Percentiles rank a stretch among this genome's conserved stretches.
Evolutionary conservation across 805 yeast genomes (phyloP).

Genomic region (Saccharomycopsis guyanensis): DNA sequence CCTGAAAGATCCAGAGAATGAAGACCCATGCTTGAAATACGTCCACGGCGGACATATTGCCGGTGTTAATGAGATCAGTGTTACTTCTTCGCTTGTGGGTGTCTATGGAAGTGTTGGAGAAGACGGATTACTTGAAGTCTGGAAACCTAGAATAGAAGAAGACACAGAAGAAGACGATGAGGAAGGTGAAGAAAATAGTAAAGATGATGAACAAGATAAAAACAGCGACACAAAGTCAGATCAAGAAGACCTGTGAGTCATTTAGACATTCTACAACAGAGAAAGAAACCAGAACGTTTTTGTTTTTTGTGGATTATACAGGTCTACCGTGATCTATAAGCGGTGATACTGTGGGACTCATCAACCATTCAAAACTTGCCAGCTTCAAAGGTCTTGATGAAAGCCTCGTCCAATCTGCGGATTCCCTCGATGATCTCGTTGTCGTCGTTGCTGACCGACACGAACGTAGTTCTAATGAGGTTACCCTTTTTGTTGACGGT

Average conservation of each 20-base stretch:
- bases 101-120: slow-evolving; percentile 64
- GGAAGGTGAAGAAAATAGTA: slow-evolving; percentile 23
- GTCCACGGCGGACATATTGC: slow-evolving; percentile 86
- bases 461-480: slow-evolving; percentile 53
- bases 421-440: slow-evolving; percentile 43
- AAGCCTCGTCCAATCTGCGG: slow-evolving; percentile 42
- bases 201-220: slow-evolving; percentile 16
- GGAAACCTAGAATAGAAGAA: slow-evolving; percentile 41
- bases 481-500: slow-evolving; percentile 33
- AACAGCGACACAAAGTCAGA: slow-evolving; percentile 6
- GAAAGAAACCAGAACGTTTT: too few relatives aligned
- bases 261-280: not conserved
- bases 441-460: slow-evolving; percentile 41
- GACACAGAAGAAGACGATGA: slow-evolving; percentile 37
- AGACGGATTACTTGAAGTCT: slow-evolving; percentile 67
- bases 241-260: not conserved
- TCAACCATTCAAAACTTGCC: slow-evolving; percentile 35
- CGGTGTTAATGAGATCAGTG: slow-evolving; percentile 55
- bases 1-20: slow-evolving; percentile 47
- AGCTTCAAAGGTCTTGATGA: slow-evolving; percentile 22
- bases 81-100: slow-evolving; percentile 56
- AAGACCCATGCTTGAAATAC: slow-evolving; percentile 71
- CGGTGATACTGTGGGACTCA: too few relatives aligned
- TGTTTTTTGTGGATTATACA: not conserved
- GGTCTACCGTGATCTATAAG: too few relatives aligned